A percentile compares a stretch with the other conserved stretches of the same genome.
These are phyloP conservation scores for Simmondsia chinensis DNA, from an alignment of 148 eudicot species.

Conservation along the genomic window DNA sequence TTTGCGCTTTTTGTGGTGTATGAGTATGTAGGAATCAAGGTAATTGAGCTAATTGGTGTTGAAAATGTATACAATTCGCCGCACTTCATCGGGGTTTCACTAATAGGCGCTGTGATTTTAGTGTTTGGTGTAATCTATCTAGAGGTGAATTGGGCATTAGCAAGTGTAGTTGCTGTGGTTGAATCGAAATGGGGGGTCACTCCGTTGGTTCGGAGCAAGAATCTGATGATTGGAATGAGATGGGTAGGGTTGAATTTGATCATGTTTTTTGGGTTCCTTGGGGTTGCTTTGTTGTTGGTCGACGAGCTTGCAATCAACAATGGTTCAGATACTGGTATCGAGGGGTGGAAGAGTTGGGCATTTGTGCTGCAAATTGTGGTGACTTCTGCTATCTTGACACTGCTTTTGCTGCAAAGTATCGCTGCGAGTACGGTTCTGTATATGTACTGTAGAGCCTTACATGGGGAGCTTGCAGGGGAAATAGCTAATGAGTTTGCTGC, in stretches of 20 bases:
- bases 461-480: conserved; percentile 60
- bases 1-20: conserved; percentile 8
- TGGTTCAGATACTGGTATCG: conserved; percentile 2
- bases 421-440: conserved; percentile 45
- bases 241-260: conserved; percentile 25
- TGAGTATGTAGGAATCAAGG: conserved; percentile 2
- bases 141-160: conserved; percentile 37
- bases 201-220: conserved; percentile 37
- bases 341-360: conserved; percentile 28
- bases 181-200: conserved; percentile 56
- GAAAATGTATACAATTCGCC: conserved; percentile 14
- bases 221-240: conserved; percentile 44
- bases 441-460: conserved; percentile 65
- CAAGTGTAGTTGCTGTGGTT: conserved; percentile 36
- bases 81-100: conserved; percentile 11
- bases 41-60: conserved; percentile 15
- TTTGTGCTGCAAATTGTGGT: conserved; percentile 24
- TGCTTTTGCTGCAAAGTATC: conserved; percentile 32
- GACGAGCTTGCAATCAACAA: conserved; percentile 6
- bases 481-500: conserved; percentile 52
- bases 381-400: conserved; percentile 30
- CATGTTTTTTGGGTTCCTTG: conserved; percentile 20
- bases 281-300: conserved; percentile 6
- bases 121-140: conserved; percentile 14
- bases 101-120: conserved; percentile 10